phyloP scores from a whole-genome alignment of 2,329 filamentous ascomycete species.

The Hymenotorrendiella dingleyae region DNA sequence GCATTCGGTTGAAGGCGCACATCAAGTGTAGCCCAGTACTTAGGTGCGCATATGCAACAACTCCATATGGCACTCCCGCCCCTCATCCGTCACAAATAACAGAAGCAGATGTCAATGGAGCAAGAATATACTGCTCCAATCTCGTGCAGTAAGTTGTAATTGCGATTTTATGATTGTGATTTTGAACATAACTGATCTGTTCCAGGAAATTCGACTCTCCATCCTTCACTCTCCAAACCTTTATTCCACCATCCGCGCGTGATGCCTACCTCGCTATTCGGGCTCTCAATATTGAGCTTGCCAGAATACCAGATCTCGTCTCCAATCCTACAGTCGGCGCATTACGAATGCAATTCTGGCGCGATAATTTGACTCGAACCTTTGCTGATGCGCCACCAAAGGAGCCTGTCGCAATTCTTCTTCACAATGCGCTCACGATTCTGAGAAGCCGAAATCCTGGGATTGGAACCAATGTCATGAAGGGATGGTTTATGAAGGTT shows the following conservation, averaged over 20 bases:
- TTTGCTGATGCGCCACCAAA: conserved; percentile 75
- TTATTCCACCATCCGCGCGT: conserved; percentile 67
- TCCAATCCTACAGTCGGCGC: conserved; percentile 81
- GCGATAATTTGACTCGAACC: conserved; percentile 73
- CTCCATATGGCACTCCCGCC: conserved; percentile 28
- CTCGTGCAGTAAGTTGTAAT: conserved; percentile 28
- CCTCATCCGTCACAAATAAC: conserved; percentile 27
- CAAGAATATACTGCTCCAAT: conserved; percentile 30
- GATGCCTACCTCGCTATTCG: conserved; percentile 87
- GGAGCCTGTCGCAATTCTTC: conserved; percentile 82
- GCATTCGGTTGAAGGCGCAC: conserved; percentile 19
- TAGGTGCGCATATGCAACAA: conserved; percentile 28
- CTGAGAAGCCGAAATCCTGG: conserved; percentile 42
- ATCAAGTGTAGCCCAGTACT: conserved; percentile 6
- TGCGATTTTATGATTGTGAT: background rate
- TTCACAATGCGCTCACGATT: conserved; percentile 65
- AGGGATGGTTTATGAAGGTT: conserved; percentile 70
- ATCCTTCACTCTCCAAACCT: conserved; percentile 78
- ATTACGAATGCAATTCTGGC: conserved; percentile 93
- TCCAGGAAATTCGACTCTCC: conserved; percentile 79
- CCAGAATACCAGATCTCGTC: conserved; percentile 82
- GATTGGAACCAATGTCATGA: conserved; percentile 41
- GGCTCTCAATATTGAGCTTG: conserved; percentile 87
- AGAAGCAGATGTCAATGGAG: conserved; percentile 29
- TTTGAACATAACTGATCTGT: background rate